Evolutionary conservation across 2,329 filamentous ascomycete genomes (phyloP).

Genomic region (Colletotrichum cuscutae): DNA sequence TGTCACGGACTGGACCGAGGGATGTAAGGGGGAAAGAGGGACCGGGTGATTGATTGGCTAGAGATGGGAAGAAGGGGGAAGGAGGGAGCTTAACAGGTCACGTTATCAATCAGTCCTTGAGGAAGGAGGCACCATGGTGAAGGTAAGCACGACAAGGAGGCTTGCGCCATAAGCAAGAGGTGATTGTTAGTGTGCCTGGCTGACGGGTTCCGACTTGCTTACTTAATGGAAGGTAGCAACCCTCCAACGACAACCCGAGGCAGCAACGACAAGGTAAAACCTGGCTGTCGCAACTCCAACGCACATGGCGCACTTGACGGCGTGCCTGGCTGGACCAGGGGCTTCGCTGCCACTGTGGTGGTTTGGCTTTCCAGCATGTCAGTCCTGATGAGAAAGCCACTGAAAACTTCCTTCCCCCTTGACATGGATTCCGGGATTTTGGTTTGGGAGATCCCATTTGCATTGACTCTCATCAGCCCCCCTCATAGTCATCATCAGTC

Average conservation of each 20-base stretch:
- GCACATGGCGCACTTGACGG: constrained; percentile 19
- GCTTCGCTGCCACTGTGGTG: constrained; percentile 12
- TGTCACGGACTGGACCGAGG: constrained; percentile 10
- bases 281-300: not conserved
- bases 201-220: not conserved
- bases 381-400: not conserved
- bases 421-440: not conserved
- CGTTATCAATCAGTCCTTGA: not conserved
- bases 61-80: not conserved
- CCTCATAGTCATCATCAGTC: constrained; percentile 1
- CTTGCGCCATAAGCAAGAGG: not conserved
- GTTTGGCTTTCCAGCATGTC: not conserved
- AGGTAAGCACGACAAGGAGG: not conserved
- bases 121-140: no score
- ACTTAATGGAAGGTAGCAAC: not conserved
- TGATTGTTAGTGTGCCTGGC: not conserved
- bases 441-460: not conserved
- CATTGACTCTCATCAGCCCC: constrained; percentile 24
- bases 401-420: not conserved
- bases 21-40: not conserved
- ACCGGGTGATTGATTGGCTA: not conserved
- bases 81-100: not conserved
- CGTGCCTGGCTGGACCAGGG: constrained; percentile 26
- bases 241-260: not conserved
- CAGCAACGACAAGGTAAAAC: constrained; percentile 11